A percentile compares a stretch with the other conserved stretches of the same genome.
These are phyloP conservation scores for Zygoascus ofunaensis DNA, from an alignment of 805 yeast genomes.

Conservation along the genomic window DNA sequence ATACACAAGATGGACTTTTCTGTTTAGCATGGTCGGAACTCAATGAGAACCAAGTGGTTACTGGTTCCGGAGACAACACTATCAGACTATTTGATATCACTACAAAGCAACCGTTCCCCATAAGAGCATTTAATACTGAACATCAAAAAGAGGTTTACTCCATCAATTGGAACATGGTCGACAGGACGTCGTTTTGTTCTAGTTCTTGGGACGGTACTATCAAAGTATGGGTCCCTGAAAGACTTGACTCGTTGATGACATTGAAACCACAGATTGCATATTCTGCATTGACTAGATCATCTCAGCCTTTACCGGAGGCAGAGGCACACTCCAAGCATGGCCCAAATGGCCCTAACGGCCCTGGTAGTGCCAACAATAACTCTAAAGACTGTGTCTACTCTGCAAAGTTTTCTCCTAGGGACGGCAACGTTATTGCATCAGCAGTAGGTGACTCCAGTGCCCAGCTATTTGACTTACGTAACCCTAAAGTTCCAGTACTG, in stretches of 20 bases:
- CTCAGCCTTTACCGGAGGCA: constrained; percentile 8
- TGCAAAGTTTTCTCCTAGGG: constrained; percentile 78
- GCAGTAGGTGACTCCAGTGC: constrained; percentile 68
- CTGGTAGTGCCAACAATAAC: constrained; percentile 1
- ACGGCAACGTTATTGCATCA: constrained; percentile 56
- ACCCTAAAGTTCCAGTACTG: constrained; percentile 23
- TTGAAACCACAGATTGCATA: constrained; percentile 77
- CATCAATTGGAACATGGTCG: constrained; percentile 63
- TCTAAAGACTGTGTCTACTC: constrained; percentile 59
- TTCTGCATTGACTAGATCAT: constrained; percentile 76
- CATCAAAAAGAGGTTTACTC: constrained; percentile 70
- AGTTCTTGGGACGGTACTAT: constrained; percentile 91
- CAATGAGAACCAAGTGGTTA: constrained; percentile 77
- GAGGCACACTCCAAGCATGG: constrained; percentile 16
- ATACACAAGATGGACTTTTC: constrained; percentile 89
- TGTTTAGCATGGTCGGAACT: constrained; percentile 84
- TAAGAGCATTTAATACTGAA: constrained; percentile 37
- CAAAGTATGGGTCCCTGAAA: constrained; percentile 35
- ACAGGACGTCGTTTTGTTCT: constrained; percentile 59
- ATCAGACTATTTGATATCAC: constrained; percentile 72
- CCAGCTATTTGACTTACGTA: constrained; percentile 74
- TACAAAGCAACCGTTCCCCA: constrained; percentile 20
- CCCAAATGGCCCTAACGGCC: constrained; percentile 15
- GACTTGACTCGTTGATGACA: constrained; percentile 8
- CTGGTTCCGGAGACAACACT: constrained; percentile 86